Evolutionary conservation across 2,329 filamentous ascomycete genomes (phyloP), one percentile per base, ranked within the genome.

Genomic region (Fonsecaea monophora): DNA sequence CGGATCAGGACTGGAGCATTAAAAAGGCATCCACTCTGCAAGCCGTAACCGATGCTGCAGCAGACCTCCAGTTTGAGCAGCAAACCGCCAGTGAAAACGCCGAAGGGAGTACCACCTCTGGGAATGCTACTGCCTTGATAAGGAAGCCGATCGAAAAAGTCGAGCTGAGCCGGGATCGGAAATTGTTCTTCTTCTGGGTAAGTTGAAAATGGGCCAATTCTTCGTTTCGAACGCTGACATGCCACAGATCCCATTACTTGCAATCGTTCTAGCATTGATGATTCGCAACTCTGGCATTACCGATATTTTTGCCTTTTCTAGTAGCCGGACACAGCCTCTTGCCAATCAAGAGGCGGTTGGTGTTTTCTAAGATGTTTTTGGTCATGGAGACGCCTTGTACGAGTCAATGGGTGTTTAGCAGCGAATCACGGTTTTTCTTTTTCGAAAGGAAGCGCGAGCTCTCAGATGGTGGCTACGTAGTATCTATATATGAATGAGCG

Each of bases 161-260:
- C 25, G 69, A 69, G 34, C 53, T 73, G 38, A 77, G 76, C 60
- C 83, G 78, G 65, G 83, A 85, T 70, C 77, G 81, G 65, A 84
- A 84, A 68, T 75, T 85, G n/a, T 84, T 83, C 73, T 83, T 83
- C 72, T 77, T 85, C 69, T 85, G 83, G 83, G 82, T 84, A 78
- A 77, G 82, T 77, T 18, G 13, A 37, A 34, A n/a, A 10, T 42
- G 30, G 59, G 53, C 8, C 12, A 21, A 54, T 37, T 67, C 34
- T 21, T 35, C 54, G 6, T 34, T 53, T 18, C 42, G 18, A 6
- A 18, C 13, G 35, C 64, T 70, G 67, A 74, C 77, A 67, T 30
- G 50, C 62, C 53, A 73, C 64, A 80, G 82, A 82, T 84, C 73
- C 82, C 82, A 65, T 76, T 83, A 68, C 75, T 83, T 57, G 73